A percentile compares a stretch with the other conserved stretches of the same genome.
Evolutionary conservation across 768 basidiomycete species (phyloP).

Genomic region (Leucosporidium yakuticum): DNA sequence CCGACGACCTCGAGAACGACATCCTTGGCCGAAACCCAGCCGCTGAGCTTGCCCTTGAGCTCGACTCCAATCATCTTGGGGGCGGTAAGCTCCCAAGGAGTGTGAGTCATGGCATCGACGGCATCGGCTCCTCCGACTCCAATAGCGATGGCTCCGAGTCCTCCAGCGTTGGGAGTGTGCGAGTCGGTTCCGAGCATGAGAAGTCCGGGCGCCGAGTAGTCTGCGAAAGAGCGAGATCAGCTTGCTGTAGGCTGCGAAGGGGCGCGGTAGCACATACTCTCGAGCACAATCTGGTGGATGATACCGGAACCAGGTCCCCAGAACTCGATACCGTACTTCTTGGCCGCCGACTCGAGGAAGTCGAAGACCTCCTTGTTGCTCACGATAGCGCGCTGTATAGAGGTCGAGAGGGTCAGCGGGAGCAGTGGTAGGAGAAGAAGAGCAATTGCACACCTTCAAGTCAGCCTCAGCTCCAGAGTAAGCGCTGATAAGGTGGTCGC

Average conservation of each 20-base stretch:
- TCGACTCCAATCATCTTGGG: conserved; percentile 61
- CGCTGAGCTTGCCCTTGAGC: conserved; percentile 74
- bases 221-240: conserved; percentile 34
- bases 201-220: conserved; percentile 48
- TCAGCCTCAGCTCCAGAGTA: conserved; percentile 79
- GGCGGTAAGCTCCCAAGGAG: conserved; percentile 89
- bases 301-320: conserved; percentile 82
- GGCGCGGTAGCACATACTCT: not conserved
- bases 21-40: conserved; percentile 95
- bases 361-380: conserved; percentile 96
- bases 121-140: conserved; percentile 99
- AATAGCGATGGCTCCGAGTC: conserved; percentile 90
- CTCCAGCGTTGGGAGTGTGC: conserved; percentile 97
- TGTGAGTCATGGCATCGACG: conserved; percentile 95
- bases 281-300: conserved; percentile 64
- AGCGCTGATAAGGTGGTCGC: conserved; percentile 96
- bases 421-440: not conserved
- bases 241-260: too few relatives aligned
- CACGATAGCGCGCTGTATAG: conserved; percentile 64
- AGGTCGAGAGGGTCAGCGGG: not conserved
- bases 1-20: conserved; percentile 90
- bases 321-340: conserved; percentile 76
- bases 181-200: conserved; percentile 62
- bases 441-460: conserved; percentile 56
- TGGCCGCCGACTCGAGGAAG: conserved; percentile 61